phyloP scores from a whole-genome alignment of 1,284 basidiomycete genomes.

The Trichosporon sp. region DNA sequence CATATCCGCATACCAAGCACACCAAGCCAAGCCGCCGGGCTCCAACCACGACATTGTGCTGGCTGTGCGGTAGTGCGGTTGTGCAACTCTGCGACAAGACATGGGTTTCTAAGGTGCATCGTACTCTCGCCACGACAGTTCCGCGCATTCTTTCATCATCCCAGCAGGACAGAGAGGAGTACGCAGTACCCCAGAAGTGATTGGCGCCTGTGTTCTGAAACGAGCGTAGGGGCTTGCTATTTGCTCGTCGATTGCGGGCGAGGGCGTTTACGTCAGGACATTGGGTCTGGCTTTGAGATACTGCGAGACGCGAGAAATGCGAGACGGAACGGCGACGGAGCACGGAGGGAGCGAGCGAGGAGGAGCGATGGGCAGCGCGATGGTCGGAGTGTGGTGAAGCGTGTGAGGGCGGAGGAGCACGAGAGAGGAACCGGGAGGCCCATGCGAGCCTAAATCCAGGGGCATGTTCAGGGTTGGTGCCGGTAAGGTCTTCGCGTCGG shows the following conservation, averaged over 20 bases:
- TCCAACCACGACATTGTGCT: not conserved
- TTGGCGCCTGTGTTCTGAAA: not conserved
- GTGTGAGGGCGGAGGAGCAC: not conserved
- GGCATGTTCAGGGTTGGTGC: not conserved
- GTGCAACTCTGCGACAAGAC: not conserved
- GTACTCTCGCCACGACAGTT: not conserved
- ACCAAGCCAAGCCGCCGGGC: too few relatives aligned
- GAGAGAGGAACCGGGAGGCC: slow-evolving; percentile 11
- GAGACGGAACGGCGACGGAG: not conserved
- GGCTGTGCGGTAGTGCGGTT: too few relatives aligned
- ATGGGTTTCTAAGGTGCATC: not conserved
- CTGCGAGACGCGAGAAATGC: too few relatives aligned
- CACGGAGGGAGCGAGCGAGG: not conserved
- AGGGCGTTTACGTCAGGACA: not conserved
- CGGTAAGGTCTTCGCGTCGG: not conserved
- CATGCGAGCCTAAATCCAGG: slow-evolving; percentile 5
- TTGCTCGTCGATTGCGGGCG: not conserved
- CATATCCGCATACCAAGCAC: too few relatives aligned
- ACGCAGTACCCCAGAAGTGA: not conserved
- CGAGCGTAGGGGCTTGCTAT: not conserved
- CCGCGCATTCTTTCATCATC: not conserved
- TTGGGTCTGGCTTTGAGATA: too few relatives aligned
- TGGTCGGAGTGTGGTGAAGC: not conserved
- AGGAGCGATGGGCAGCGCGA: not conserved
- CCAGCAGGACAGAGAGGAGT: not conserved